Base-by-base conservation (phyloP, 257 asterid species). In the Rauvolfia tetraphylla region DNA sequence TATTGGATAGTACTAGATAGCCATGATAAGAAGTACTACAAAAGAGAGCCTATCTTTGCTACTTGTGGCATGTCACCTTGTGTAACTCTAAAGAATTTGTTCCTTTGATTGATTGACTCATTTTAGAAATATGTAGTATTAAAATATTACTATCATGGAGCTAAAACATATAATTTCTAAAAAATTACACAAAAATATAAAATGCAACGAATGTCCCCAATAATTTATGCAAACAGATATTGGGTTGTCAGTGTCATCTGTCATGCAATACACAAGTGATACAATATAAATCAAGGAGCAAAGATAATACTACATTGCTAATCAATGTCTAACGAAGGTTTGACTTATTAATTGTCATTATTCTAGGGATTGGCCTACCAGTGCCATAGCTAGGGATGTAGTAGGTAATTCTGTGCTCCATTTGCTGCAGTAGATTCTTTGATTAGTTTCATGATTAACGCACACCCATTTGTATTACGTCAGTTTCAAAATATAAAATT, bases 321-420 rank as follows among this genome's bases (percentile, higher is more conserved):
- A 73, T 73, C 17, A 36, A 73, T 73, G 39, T 23, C 63, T 36
- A 73, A 36, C 76, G 25, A 54, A n/a, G 0, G 54, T 73, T 73
- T 73, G 76, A 73, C 76, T 73, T 56, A 33, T 56, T 33, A 12
- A 54, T 73, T 56, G 68, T 41, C 76, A 73, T 73, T 56, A 73
- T 61, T 44, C 34, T 18, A 12, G 44, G 27, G 75, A 22, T 42
- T 61, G 51, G 11, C 58, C 65, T 33, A 29, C 42, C 69, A 18
- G 18, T 75, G 23, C 54, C 25, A 18, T 61, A 0, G 18, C 36
- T 63, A 33, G 69, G 25, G 17, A 63, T 33, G 69, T 15, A 63
- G 12, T 72, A 72, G 67, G 76, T 51, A 72, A n/a, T 2, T 73
- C 18, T 56, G 12, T 36, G 39, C 10, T 38, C 7, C 51, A 53